These are phyloP conservation scores for Cladosporium sp. DNA, from an alignment of 2,329 filamentous ascomycete genomes.

Conservation along the genomic window DNA sequence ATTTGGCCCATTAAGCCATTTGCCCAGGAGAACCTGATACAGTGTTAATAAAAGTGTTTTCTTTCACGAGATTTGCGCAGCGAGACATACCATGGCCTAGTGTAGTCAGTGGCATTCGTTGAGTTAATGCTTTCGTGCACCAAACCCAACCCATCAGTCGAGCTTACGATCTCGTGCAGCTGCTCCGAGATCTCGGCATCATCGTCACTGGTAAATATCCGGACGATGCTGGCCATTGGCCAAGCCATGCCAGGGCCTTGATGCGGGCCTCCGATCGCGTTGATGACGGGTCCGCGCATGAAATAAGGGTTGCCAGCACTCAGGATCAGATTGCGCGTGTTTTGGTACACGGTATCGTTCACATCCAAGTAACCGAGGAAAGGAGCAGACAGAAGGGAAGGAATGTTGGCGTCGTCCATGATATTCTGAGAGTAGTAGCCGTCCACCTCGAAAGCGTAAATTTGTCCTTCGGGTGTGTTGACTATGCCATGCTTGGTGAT, in stretches of 20 bases:
- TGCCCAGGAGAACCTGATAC: slow-evolving; percentile 46
- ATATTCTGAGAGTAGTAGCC: slow-evolving; percentile 48
- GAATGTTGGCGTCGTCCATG: slow-evolving; percentile 71
- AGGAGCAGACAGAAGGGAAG: slow-evolving; percentile 61
- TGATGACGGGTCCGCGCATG: slow-evolving; percentile 47
- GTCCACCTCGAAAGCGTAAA: slow-evolving; percentile 49
- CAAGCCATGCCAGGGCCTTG: slow-evolving; percentile 44
- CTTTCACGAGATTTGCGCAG: no score
- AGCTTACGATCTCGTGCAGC: slow-evolving; percentile 43
- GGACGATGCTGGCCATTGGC: slow-evolving; percentile 50
- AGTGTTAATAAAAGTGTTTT: slow-evolving; percentile 3
- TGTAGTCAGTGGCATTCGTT: slow-evolving; percentile 44
- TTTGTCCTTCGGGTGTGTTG: slow-evolving; percentile 33
- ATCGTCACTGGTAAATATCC: slow-evolving; percentile 47
- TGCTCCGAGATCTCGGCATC: slow-evolving; percentile 44
- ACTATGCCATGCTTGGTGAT: slow-evolving; percentile 45
- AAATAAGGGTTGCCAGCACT: slow-evolving; percentile 47
- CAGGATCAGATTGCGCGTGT: slow-evolving; percentile 44
- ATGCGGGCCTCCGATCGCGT: slow-evolving; percentile 47
- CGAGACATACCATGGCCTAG: slow-evolving; percentile 42
- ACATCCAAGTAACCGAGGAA: slow-evolving; percentile 55
- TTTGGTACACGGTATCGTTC: slow-evolving; percentile 41
- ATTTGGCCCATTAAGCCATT: slow-evolving; percentile 50
- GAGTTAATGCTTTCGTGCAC: slow-evolving; percentile 51
- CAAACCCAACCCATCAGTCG: slow-evolving; percentile 46